Conservation (phyloP, 31 red algal genomes). For the Bonnemaisonia californica region DNA sequence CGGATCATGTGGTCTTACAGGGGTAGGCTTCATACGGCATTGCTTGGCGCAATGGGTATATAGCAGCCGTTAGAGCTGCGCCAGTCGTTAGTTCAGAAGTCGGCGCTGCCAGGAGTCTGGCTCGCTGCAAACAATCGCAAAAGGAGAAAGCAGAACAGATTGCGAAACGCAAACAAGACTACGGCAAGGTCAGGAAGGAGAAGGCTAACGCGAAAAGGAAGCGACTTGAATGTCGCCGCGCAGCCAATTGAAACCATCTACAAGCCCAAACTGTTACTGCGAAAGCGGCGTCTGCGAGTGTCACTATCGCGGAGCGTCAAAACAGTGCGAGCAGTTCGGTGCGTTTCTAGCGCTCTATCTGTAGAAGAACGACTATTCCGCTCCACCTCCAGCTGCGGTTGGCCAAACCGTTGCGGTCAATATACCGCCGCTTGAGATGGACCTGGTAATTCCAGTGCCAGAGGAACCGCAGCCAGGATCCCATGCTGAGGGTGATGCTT, state of each 20-base stretch:
- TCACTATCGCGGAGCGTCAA: slow-evolving; percentile 6
- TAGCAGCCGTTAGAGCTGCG: neutral
- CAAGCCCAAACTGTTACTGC: slow-evolving; percentile 4
- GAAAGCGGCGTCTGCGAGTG: slow-evolving; percentile 20
- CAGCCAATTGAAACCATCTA: neutral
- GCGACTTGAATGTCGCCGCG: neutral
- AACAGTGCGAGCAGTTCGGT: slow-evolving; percentile 13
- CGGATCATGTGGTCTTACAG: neutral
- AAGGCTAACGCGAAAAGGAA: neutral
- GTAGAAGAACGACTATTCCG: neutral
- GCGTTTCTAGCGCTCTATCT: slow-evolving; percentile 19
- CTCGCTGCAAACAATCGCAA: neutral
- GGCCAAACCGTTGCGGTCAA: no score
- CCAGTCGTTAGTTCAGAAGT: neutral
- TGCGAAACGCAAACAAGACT: slow-evolving; percentile 16
- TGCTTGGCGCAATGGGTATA: slow-evolving; percentile 7
- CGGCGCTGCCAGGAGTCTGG: neutral
- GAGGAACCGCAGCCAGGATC: no score
- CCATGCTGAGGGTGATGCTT: no score
- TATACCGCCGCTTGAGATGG: no score
- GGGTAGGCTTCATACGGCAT: neutral
- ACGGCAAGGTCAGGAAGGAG: neutral
- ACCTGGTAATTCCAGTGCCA: no score
- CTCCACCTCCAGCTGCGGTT: no score
- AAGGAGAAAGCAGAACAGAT: slow-evolving; percentile 10